These are phyloP conservation scores for Penium margaritaceum DNA, from an alignment of 139 green algal genomes.

Conservation along the genomic window DNA sequence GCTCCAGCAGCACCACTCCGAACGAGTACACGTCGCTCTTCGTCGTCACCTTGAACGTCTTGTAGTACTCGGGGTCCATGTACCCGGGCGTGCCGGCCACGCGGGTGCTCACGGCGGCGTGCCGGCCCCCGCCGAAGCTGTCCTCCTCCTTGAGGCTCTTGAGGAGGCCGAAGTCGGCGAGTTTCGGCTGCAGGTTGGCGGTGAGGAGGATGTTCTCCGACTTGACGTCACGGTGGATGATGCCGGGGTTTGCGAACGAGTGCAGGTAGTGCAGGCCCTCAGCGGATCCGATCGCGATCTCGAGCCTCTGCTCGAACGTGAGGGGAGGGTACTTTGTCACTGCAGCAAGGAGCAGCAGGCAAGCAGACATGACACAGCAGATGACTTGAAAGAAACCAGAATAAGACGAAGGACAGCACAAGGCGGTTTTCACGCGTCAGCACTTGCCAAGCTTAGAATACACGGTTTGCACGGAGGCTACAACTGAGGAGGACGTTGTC, in stretches of 20 bases:
- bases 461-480: too few species aligned
- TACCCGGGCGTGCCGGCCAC: slow-evolving; percentile 32
- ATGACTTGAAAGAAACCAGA: too few species aligned
- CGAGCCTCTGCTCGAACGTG: slow-evolving; percentile 5
- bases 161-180: slow-evolving; percentile 32
- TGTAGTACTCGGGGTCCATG: slow-evolving; percentile 39
- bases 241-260: background rate
- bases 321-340: background rate
- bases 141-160: slow-evolving; percentile 16
- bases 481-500: too few species aligned
- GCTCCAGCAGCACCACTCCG: slow-evolving; percentile 11
- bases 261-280: background rate
- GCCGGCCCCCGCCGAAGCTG: too few species aligned
- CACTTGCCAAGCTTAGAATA: too few species aligned
- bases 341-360: too few species aligned
- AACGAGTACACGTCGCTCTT: slow-evolving; percentile 36
- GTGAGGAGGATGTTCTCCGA: background rate
- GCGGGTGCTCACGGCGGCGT: slow-evolving; percentile 21
- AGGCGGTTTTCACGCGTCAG: too few species aligned
- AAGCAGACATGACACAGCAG: too few species aligned
- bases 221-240: slow-evolving; percentile 9
- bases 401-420: too few species aligned
- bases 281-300: background rate
- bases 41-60: slow-evolving; percentile 10
- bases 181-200: slow-evolving; percentile 20